Base-by-base conservation (phyloP, 2,329 filamentous ascomycete species). In the Colletotrichum godetiae region DNA sequence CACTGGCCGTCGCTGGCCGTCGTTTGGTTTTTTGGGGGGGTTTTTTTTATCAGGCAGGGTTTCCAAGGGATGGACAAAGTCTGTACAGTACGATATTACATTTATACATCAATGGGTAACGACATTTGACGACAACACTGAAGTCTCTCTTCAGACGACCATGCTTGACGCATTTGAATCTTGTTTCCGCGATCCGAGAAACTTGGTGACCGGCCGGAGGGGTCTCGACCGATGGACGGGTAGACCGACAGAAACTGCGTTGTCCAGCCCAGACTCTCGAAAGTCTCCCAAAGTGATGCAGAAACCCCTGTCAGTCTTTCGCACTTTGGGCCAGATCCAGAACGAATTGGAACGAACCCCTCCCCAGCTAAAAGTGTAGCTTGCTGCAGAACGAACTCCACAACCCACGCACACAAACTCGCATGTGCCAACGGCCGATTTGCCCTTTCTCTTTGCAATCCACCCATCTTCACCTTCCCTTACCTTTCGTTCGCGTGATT, bases 371-470 rank as follows among this genome's bases (percentile, higher is more conserved):
- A n/a, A n/a, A n/a, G n/a, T n/a, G n/a, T 49, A 11, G n/a, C 8
- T 13, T 46, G 46, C 46, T 63, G 46, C 61, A 55, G 61, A 63
- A n/a, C n/a, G n/a, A n/a, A n/a, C n/a, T n/a, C n/a, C n/a, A n/a
- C n/a, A n/a, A n/a, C n/a, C n/a, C n/a, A n/a, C 24, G 15, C 59
- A 12, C 10, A n/a, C 13, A 10, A 49, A 49, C 42, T 49, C 42
- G 42, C 42, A 49, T 49, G 27, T 24, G 42, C 60, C 60, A 52
- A 49, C 46, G 29, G 37, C 13, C 37, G 37, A 42, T 42, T 42
- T 42, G 33, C 33, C 33, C 49, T 49, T 15, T 19, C 42, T 37
- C 35, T 37, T 6, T 31, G 31, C 8, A 7, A 27, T 22, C 15
- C 11, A 3, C 4, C 35, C 24, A 5, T 11, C 1, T 27, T 35